A percentile compares a stretch with the other conserved stretches of the same genome.
phyloP scores from a whole-genome alignment of 345 rosid genomes.

The Populus tremula region DNA sequence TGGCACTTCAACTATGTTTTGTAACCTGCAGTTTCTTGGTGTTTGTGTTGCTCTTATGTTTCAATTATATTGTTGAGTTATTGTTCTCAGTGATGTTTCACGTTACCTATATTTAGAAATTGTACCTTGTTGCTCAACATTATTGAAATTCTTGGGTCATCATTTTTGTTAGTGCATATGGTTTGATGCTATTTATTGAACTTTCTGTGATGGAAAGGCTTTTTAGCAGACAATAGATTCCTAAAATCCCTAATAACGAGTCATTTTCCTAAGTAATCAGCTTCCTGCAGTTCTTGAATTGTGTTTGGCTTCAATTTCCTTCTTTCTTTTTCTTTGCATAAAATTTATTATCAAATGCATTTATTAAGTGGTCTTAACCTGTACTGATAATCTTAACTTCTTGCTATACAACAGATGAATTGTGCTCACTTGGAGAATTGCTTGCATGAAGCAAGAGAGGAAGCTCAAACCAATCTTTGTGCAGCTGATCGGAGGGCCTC shows the following conservation, averaged over 20 bases:
- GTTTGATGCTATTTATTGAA: neutral
- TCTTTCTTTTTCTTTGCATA: neutral
- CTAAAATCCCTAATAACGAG: neutral
- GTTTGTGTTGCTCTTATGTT: neutral
- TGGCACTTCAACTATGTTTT: neutral
- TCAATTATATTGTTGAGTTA: neutral
- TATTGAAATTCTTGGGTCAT: neutral
- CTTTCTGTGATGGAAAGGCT: neutral
- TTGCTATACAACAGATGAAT: conserved; percentile 61
- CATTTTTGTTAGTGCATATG: neutral
- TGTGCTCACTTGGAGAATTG: conserved; percentile 96
- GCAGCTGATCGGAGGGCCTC: conserved; percentile 90
- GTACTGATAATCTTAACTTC: neutral
- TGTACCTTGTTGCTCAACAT: neutral
- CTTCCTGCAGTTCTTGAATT: neutral
- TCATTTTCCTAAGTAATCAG: neutral
- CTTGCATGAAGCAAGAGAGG: conserved; percentile 98
- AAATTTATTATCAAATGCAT: neutral
- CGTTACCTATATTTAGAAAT: neutral
- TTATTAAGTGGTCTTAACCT: neutral
- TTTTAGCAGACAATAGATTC: neutral
- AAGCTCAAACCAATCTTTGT: conserved; percentile 94
- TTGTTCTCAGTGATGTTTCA: neutral
- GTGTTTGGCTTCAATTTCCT: neutral
- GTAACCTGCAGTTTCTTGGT: neutral